These are phyloP conservation scores for Fusarium sarcochroum DNA, from an alignment of 2,329 filamentous ascomycete species.

Conservation along the genomic window DNA sequence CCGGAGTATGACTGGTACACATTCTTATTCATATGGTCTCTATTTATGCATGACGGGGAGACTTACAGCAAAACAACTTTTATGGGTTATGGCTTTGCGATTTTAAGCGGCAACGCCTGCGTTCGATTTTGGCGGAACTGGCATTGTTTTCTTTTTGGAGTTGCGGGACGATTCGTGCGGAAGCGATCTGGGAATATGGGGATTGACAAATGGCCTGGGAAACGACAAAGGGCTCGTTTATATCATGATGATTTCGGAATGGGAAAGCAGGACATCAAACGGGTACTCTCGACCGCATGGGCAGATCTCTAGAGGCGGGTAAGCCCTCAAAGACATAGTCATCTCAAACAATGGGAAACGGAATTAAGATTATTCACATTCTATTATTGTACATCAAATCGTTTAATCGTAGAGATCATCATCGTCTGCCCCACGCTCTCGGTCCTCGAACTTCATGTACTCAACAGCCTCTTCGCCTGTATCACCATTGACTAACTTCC, in stretches of 20 bases:
- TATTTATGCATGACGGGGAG: constrained; percentile 1
- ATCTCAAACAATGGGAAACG: neutral
- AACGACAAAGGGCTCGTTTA: neutral
- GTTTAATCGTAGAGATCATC: constrained; percentile 65
- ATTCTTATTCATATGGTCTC: constrained; percentile 14
- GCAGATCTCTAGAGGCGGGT: neutral
- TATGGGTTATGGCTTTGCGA: constrained; percentile 6
- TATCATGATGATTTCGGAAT: constrained; percentile 4
- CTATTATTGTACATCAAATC: constrained; percentile 11
- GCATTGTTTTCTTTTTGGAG: constrained; percentile 12
- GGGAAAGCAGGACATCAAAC: constrained; percentile 6
- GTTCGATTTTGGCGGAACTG: constrained; percentile 16
- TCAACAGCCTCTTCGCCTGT: constrained; percentile 60
- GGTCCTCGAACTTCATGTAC: constrained; percentile 86
- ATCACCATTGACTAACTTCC: constrained; percentile 73
- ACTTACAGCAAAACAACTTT: constrained; percentile 9
- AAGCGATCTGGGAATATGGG: constrained; percentile 21
- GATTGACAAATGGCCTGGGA: constrained; percentile 5
- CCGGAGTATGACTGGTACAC: constrained; percentile 2
- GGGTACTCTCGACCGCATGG: constrained; percentile 3
- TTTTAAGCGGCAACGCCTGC: constrained; percentile 1
- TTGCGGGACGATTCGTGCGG: constrained; percentile 8
- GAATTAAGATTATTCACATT: constrained; percentile 1
- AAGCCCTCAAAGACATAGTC: constrained; percentile 1
- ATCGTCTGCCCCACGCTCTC: constrained; percentile 74